Evolutionary conservation across 495 filamentous ascomycete genomes (phyloP).

Genomic region (Acidomyces sp.): DNA sequence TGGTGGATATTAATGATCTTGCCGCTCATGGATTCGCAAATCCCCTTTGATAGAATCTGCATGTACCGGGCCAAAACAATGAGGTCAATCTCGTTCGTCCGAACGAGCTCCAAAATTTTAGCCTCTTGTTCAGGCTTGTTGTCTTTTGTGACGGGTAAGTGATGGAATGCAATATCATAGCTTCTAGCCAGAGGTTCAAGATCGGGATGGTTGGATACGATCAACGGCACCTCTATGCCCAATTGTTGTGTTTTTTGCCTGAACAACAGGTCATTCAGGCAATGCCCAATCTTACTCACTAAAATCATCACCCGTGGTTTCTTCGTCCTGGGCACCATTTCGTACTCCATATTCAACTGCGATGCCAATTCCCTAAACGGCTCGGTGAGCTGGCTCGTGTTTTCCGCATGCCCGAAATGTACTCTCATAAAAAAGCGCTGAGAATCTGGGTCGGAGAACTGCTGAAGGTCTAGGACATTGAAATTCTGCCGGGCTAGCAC

Average conservation of each 20-base stretch:
- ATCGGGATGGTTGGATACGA: conserved; percentile 63
- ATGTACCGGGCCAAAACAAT: conserved; percentile 71
- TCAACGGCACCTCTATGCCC: conserved; percentile 52
- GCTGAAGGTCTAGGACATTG: conserved; percentile 63
- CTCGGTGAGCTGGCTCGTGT: conserved; percentile 33
- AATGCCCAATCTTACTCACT: conserved; percentile 72
- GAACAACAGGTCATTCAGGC: conserved; percentile 68
- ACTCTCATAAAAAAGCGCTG: conserved; percentile 68
- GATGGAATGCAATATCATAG: conserved; percentile 59
- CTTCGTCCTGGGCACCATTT: conserved; percentile 44
- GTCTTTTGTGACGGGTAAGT: conserved; percentile 56
- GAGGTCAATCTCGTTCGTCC: conserved; percentile 51
- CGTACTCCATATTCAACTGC: conserved; percentile 47
- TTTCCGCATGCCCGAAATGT: conserved; percentile 45
- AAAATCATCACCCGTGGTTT: conserved; percentile 64
- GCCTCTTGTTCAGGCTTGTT: conserved; percentile 57
- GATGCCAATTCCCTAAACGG: conserved; percentile 43
- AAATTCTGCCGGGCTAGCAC: conserved; percentile 51
- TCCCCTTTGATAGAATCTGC: conserved; percentile 60
- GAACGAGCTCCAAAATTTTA: conserved; percentile 50
- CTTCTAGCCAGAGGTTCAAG: conserved; percentile 51
- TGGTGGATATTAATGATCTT: conserved; percentile 77
- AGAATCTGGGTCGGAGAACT: conserved; percentile 54
- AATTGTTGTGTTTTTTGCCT: conserved; percentile 49
- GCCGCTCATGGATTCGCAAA: conserved; percentile 59